Conservation (phyloP, 352 stramenopile genomes). For the Blastocystis sp. region DNA sequence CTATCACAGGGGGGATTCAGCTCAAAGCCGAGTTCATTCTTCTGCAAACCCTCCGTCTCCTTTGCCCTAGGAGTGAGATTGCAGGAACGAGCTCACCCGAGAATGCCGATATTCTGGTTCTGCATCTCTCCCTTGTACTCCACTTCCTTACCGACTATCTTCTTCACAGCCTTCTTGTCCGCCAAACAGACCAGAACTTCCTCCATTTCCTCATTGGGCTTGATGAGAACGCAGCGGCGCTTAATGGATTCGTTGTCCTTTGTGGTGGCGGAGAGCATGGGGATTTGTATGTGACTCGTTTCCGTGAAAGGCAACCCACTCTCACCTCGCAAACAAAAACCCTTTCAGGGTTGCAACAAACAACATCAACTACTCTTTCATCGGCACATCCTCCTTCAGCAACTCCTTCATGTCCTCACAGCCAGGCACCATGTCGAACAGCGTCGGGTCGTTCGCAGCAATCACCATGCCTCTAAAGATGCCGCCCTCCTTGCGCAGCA, state of each 20-base stretch:
- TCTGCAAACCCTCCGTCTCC: conserved; percentile 9
- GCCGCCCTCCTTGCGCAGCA: no score
- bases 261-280: not conserved
- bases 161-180: conserved; percentile 52
- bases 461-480: no score
- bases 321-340: not conserved
- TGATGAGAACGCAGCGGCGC: conserved; percentile 55
- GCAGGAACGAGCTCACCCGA: conserved; percentile 7
- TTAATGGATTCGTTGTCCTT: conserved; percentile 37
- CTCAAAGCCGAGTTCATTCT: conserved; percentile 60
- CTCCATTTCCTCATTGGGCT: conserved; percentile 30
- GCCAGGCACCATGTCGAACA: not conserved
- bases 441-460: conserved; percentile 31
- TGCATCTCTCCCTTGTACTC: conserved; percentile 69
- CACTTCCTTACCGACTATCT: conserved; percentile 34
- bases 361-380: not conserved
- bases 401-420: not conserved
- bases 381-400: not conserved
- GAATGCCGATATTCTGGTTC: conserved; percentile 26
- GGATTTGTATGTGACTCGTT: no score
- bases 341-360: not conserved
- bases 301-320: not conserved
- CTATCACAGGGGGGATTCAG: conserved; percentile 27
- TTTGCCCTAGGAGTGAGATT: conserved; percentile 7
- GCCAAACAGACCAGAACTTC: conserved; percentile 30